Percentiles rank a stretch among this genome's conserved stretches.
phyloP scores from a whole-genome alignment of 2,329 filamentous ascomycete genomes.

The Microcyclospora tardicrescens region DNA sequence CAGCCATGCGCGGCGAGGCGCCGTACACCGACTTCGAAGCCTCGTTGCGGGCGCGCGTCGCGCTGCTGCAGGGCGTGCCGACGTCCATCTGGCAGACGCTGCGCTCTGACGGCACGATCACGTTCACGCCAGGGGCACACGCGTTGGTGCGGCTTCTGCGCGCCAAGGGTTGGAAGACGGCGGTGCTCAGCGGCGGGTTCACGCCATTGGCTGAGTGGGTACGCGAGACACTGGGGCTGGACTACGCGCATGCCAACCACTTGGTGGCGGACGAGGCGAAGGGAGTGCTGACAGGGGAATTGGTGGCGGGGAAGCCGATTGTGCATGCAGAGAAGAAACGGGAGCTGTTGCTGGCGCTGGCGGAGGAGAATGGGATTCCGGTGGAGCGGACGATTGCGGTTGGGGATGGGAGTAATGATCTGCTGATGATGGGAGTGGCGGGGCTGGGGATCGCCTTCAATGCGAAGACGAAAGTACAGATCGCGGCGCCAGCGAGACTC shows the following conservation, averaged over 20 bases:
- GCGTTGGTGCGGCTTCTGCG: conserved; percentile 64
- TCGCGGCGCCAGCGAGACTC: conserved; percentile 58
- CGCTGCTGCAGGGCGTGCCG: conserved; percentile 67
- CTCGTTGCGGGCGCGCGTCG: conserved; percentile 68
- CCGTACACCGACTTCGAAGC: conserved; percentile 65
- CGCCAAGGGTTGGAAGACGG: conserved; percentile 69
- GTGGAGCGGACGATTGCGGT: conserved; percentile 59
- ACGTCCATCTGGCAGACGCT: conserved; percentile 59
- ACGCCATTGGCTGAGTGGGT: conserved; percentile 80
- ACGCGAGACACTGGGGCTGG: conserved; percentile 64
- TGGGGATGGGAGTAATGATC: conserved; percentile 71
- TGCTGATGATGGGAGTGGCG: conserved; percentile 65
- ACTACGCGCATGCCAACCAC: conserved; percentile 82
- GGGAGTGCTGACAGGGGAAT: conserved; percentile 54
- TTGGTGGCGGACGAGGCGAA: conserved; percentile 48
- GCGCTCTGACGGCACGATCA: conserved; percentile 48
- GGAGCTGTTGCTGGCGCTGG: conserved; percentile 58
- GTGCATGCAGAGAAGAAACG: conserved; percentile 66
- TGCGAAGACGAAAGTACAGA: conserved; percentile 70
- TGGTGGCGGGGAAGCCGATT: conserved; percentile 55
- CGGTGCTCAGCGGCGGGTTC: conserved; percentile 87
- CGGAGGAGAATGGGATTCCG: conserved; percentile 50
- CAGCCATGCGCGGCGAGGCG: conserved; percentile 83
- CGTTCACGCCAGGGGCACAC: conserved; percentile 68
- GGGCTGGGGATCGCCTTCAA: conserved; percentile 73